Percentiles rank a stretch among this genome's conserved stretches.
These are phyloP conservation scores for Metschnikowia continentalis DNA, from an alignment of 805 yeast species.

Conservation along the genomic window DNA sequence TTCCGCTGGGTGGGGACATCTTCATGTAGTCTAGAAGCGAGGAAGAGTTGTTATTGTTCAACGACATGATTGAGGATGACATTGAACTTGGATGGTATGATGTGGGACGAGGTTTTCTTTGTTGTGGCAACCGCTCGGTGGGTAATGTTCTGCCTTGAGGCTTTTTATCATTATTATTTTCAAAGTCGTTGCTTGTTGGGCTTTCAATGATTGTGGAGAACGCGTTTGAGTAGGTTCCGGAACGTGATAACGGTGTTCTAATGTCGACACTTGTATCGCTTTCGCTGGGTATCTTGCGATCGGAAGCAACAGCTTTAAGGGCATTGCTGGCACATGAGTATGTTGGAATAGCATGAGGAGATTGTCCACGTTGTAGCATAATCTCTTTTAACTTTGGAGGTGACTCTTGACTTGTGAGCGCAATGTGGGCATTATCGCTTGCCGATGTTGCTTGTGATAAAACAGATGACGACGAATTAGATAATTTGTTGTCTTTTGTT, in stretches of 20 bases:
- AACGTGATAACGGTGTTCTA: slow-evolving; percentile 5
- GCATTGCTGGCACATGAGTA: slow-evolving; percentile 62
- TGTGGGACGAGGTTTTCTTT: slow-evolving; percentile 73
- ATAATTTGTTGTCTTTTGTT: slow-evolving; percentile 22
- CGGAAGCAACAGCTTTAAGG: slow-evolving; percentile 69
- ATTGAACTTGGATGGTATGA: slow-evolving; percentile 71
- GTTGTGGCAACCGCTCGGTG: slow-evolving; percentile 39
- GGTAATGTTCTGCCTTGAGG: slow-evolving; percentile 7
- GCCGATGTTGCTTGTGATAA: slow-evolving; percentile 9
- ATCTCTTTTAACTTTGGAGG: slow-evolving; percentile 7
- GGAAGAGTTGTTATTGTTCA: slow-evolving; percentile 13
- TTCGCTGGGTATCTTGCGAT: slow-evolving; percentile 34
- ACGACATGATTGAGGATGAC: slow-evolving; percentile 24
- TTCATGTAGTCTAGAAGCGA: slow-evolving; percentile 32
- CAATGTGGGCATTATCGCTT: slow-evolving; percentile 1
- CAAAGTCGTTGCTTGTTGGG: slow-evolving; percentile 23
- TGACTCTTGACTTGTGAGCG: slow-evolving; percentile 1
- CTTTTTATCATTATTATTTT: slow-evolving; percentile 5
- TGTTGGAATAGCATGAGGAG: slow-evolving; percentile 27
- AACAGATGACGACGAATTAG: slow-evolving; percentile 21
- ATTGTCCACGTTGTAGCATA: slow-evolving; percentile 21
- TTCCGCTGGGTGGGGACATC: slow-evolving; percentile 28
- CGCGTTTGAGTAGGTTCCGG: slow-evolving; percentile 31
- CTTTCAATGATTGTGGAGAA: slow-evolving; percentile 47
- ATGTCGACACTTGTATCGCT: not conserved